phyloP scores from a whole-genome alignment of 805 yeast genomes.

The Candida ulmi region DNA sequence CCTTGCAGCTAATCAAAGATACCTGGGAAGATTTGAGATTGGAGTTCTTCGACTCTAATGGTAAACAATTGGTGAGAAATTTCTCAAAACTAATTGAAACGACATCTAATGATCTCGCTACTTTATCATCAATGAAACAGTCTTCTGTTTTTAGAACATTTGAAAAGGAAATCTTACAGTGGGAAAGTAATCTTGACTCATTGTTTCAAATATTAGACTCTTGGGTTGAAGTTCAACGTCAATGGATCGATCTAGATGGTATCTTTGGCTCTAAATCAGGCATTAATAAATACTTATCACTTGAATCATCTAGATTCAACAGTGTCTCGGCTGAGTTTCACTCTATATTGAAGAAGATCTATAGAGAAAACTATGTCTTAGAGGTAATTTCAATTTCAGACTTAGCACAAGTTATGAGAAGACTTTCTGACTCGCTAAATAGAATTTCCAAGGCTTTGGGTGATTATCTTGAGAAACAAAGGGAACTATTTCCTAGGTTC shows the following conservation, averaged over 20 bases:
- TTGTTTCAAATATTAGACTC: conserved; percentile 48
- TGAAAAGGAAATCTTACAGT: conserved; percentile 46
- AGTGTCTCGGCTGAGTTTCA: conserved; percentile 58
- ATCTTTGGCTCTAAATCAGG: conserved; percentile 59
- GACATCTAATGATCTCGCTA: conserved; percentile 54
- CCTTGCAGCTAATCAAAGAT: conserved; percentile 41
- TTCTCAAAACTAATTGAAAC: conserved; percentile 62
- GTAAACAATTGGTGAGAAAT: conserved; percentile 53
- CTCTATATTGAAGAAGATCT: conserved; percentile 42
- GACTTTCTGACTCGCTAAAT: conserved; percentile 48
- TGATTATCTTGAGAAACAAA: conserved; percentile 75
- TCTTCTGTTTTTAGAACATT: conserved; percentile 59
- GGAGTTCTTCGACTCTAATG: conserved; percentile 47
- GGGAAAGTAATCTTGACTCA: conserved; percentile 52
- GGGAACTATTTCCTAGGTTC: conserved; percentile 73
- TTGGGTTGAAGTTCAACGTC: conserved; percentile 85
- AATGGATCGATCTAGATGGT: conserved; percentile 83
- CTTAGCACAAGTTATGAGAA: conserved; percentile 39
- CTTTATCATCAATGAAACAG: conserved; percentile 62
- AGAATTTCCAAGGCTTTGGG: conserved; percentile 61
- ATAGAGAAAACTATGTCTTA: conserved; percentile 43
- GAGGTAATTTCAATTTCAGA: conserved; percentile 51
- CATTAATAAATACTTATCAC: conserved; percentile 56
- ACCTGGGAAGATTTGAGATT: conserved; percentile 54
- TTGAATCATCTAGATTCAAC: conserved; percentile 63